Base-by-base conservation (phyloP, 2,329 filamentous ascomycete genomes). In the Colletotrichum eleusines region DNA sequence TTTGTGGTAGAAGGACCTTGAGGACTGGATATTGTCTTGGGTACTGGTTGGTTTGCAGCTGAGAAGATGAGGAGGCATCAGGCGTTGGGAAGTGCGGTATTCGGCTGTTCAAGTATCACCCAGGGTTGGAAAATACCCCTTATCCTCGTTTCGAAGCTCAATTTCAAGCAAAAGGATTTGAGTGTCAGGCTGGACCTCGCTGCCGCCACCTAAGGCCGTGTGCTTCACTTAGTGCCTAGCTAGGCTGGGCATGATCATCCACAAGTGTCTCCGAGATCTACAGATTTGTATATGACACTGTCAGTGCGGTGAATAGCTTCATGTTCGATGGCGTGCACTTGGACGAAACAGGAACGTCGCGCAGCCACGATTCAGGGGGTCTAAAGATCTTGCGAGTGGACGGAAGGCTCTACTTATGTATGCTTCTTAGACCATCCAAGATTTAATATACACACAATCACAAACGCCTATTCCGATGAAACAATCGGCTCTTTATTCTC, bases 171-270 rank as follows among this genome's bases (percentile, higher is more conserved):
- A 48, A 35, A 67, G 7, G 33, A 62, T 46, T 18, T 38, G 51
- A 35, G 53, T 48, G 46, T 9, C 12, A 16, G 20, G 40, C 46
- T 51, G 50, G 12, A 38, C 50, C 20, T 33, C 18, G 63, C 44
- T 35, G 42, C 54, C 42, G 40, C 57, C 57, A n/a, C 33, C n/a
- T 1, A 8, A 18, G 44, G 14, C 57, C 57, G 63, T 58, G 64
- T 58, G 64, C 63, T 26, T 40, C 11, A 11, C 7, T 2, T 69
- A 69, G 62, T 9, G 38, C 38, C 28, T 35, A 53, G n/a, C 11
- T 68, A 68, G 28, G 40, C 53, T 35, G 62, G 57, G n/a, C 57
- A 62, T 51, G 57, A 53, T 62, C 50, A 46, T 16, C n/a, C 23
- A 16, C 12, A 26, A 40, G 28, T n/a, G 18, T 23, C 28, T n/a